Conservation (phyloP, 2,329 filamentous ascomycete species). For the Fusarium humuli region DNA sequence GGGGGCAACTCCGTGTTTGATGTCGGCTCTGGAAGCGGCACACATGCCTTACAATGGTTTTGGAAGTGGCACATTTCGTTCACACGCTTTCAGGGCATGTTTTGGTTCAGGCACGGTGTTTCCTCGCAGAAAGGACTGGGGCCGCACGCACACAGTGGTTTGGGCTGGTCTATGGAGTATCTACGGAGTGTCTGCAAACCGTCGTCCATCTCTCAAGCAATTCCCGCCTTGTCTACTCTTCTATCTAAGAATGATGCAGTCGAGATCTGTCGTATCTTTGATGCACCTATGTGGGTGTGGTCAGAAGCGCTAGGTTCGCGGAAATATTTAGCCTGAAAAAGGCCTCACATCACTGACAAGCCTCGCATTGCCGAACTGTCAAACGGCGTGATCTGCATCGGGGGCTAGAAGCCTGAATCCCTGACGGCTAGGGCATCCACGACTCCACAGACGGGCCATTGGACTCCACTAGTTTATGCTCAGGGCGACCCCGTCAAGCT, state of each 20-base stretch:
- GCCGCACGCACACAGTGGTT: not conserved
- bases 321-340: slow-evolving; percentile 25
- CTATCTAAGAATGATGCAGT: not conserved
- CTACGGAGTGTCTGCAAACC: too few relatives aligned
- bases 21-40: not conserved
- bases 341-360: slow-evolving; percentile 23
- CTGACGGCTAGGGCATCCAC: slow-evolving; percentile 40
- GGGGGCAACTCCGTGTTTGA: not conserved
- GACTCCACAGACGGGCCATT: slow-evolving; percentile 30
- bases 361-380: slow-evolving; percentile 46
- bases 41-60: not conserved
- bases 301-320: not conserved
- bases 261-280: not conserved
- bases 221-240: not conserved
- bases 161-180: not conserved
- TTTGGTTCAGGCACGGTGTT: not conserved
- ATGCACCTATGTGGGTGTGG: not conserved
- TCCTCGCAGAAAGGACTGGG: not conserved
- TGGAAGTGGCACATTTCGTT: not conserved
- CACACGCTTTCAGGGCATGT: not conserved
- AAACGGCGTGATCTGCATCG: slow-evolving; percentile 49
- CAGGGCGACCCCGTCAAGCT: slow-evolving; percentile 37
- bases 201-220: not conserved
- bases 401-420: slow-evolving; percentile 46
- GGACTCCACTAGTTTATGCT: slow-evolving; percentile 42